Base-by-base conservation (phyloP, 139 green algal genomes). In the Eudorina sp. region DNA sequence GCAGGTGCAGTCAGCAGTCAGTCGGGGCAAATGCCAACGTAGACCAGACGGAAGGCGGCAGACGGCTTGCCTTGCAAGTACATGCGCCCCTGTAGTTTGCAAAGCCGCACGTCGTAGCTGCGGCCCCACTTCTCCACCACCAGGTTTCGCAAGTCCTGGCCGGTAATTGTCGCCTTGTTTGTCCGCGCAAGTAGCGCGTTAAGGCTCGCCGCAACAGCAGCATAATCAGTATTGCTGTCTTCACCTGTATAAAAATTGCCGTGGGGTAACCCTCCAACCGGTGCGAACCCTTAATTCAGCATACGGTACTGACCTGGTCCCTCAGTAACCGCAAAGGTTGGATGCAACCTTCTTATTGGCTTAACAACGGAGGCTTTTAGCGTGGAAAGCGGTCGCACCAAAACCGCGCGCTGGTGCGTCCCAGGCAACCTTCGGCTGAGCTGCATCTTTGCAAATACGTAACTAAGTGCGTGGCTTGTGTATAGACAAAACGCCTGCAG, bases 91-190 rank as follows among this genome's bases (percentile, higher is more conserved):
- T 81, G 53, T 3, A 70, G 70, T 41, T 77, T 84, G 6, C 27
- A 60, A 23, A 92, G 85, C 46, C 85, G 34, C 3, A 92, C 77
- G 51, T 92, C 89, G 43, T 92, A 92, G 19, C 41, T 84, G 7
- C 85, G 79, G n/a, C 89, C 89, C 77, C 79, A 92, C 38, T 90
- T 75, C 38, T 89, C 25, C 3, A 77, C 8, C 4, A 92, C 89
- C 18, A 90, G 36, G n/a, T 85, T 36, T 0, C 89, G 38, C 8
- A 92, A 70, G 69, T 92, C 84, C 46, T 83, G 66, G 6, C 81
- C 89, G 0, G 68, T 90, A 23, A 92, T 90, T 23, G 6, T 3
- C 9, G n/a, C 4, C 9, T 74, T 79, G 31, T 19, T n/a, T 6
- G 48, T 46, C 36, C 69, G 69, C 4, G 83, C 66, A 23, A 88